Conservation (phyloP, 169 alveolate genomes). For the Toxoplasma gondii region DNA sequence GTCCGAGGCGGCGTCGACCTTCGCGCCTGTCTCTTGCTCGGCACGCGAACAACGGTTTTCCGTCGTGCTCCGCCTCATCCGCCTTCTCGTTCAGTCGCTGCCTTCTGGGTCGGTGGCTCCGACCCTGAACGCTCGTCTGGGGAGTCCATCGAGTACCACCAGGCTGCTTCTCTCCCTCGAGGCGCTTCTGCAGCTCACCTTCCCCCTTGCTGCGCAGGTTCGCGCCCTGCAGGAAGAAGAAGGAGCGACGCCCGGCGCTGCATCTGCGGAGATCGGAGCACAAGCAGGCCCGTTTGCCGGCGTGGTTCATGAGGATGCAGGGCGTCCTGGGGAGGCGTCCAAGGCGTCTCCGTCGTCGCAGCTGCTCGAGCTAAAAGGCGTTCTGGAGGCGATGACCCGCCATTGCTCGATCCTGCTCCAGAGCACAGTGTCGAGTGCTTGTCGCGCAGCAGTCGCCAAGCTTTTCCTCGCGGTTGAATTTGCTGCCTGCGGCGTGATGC, state of each 20-base stretch:
- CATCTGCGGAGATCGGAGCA: not conserved
- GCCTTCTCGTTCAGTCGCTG: constrained; percentile 1
- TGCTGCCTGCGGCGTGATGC: constrained; percentile 58
- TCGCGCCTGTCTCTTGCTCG: not conserved
- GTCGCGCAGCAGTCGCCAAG: constrained; percentile 63
- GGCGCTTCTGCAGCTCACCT: constrained; percentile 20
- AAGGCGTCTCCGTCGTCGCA: not conserved
- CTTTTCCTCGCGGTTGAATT: constrained; percentile 53
- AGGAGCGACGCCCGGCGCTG: not conserved
- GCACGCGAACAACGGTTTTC: not conserved
- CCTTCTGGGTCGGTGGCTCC: not conserved
- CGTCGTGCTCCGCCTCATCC: constrained; percentile 2
- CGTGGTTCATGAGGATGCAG: not conserved
- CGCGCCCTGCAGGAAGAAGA: constrained; percentile 2
- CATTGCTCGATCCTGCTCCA: constrained; percentile 52
- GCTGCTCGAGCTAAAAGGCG: not conserved
- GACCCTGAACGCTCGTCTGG: not conserved
- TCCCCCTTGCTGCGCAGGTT: constrained; percentile 9
- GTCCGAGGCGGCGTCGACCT: not conserved
- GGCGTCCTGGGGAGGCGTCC: not conserved
- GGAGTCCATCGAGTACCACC: not conserved
- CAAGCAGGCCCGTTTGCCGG: not conserved
- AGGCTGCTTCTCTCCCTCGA: not conserved
- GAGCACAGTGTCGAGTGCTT: constrained; percentile 27
- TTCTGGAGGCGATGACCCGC: not conserved